Evolutionary conservation across 164 flowering plant genomes (phyloP).

Genomic region (Liriodendron chinense): DNA sequence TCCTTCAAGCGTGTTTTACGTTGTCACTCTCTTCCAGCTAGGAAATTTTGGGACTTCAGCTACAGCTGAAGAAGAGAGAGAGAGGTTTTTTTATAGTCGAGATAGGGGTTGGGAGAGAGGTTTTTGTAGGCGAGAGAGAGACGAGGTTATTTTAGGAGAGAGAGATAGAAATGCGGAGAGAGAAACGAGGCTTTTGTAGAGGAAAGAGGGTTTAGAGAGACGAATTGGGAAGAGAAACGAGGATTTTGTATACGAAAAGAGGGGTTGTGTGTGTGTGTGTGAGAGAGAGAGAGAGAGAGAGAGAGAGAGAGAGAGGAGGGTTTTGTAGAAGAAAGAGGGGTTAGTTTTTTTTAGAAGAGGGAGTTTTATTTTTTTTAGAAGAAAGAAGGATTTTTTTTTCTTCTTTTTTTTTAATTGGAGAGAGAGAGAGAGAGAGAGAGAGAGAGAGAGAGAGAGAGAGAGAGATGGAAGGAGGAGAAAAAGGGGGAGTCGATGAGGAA

Average conservation of each 20-base stretch:
- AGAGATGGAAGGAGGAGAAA: slow-evolving; percentile 30
- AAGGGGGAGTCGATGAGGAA: slow-evolving; percentile 28
- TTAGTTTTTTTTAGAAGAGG: no score
- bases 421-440: neutral
- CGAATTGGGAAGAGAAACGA: neutral
- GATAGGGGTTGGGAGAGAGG: no score
- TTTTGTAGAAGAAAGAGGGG: slow-evolving; percentile 3
- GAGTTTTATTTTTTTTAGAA: no score
- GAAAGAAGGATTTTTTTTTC: no score
- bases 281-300: slow-evolving; percentile 3
- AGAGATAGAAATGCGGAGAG: neutral
- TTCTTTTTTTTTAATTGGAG: neutral
- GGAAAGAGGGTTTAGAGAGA: neutral
- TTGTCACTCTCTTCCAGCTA: neutral
- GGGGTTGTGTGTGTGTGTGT: no score
- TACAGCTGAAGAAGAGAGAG: neutral
- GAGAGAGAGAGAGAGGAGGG: slow-evolving; percentile 13
- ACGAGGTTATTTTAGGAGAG: neutral
- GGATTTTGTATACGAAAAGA: neutral
- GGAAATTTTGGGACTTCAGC: neutral
- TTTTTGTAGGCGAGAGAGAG: neutral
- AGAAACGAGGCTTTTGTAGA: neutral
- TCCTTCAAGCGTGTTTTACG: neutral
- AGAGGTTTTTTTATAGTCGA: no score
- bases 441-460: neutral